A percentile compares a stretch with the other conserved stretches of the same genome.
phyloP scores from a whole-genome alignment of 495 filamentous ascomycete genomes.

The Neurospora intermedia region DNA sequence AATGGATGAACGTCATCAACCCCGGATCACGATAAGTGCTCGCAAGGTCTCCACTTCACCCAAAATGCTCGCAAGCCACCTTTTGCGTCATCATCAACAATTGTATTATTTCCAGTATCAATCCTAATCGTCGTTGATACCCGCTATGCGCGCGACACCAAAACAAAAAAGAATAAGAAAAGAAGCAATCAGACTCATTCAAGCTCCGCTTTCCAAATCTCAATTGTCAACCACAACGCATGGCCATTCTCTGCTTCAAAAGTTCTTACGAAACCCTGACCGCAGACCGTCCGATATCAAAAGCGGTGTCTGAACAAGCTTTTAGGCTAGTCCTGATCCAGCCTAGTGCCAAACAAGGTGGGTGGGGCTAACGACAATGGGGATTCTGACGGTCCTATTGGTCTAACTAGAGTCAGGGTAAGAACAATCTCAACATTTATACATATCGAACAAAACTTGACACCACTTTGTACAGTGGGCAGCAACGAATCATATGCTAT shows the following conservation, averaged over 20 bases:
- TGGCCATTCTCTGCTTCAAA: background rate
- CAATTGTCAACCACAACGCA: background rate
- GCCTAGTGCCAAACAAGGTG: background rate
- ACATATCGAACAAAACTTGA: too few species aligned
- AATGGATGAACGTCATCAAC: background rate
- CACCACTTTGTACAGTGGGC: too few species aligned
- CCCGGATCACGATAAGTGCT: background rate
- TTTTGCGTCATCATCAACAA: background rate
- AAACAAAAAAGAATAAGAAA: background rate
- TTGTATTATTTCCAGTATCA: background rate
- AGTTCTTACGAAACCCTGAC: background rate
- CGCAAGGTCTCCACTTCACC: background rate
- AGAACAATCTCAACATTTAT: too few species aligned
- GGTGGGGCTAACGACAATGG: background rate
- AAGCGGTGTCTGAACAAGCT: constrained; percentile 14
- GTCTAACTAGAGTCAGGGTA: too few species aligned
- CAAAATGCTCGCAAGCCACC: background rate
- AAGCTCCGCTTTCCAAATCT: background rate
- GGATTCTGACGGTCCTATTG: too few species aligned
- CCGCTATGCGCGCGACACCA: background rate
- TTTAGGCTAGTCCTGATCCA: constrained; percentile 7
- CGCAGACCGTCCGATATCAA: background rate
- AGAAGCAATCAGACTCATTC: background rate
- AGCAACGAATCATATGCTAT: too few species aligned
- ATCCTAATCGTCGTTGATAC: background rate